Conservation (phyloP, 805 yeast species). For the Myxozyma kluyveri region DNA sequence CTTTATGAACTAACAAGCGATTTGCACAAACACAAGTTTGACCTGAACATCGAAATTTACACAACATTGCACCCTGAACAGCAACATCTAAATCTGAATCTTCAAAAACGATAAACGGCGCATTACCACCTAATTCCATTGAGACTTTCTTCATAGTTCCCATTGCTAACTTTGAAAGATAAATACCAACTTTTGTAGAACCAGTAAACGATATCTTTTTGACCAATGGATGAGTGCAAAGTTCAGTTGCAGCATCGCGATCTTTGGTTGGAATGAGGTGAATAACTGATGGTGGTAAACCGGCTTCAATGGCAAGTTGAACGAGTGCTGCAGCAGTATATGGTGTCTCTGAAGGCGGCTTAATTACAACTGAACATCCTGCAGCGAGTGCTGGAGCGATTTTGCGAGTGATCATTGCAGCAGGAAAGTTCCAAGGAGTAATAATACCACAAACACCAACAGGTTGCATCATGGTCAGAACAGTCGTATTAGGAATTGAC, state of each 20-base stretch:
- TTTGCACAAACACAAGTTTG: constrained; percentile 62
- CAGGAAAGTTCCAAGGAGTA: constrained; percentile 85
- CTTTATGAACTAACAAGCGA: constrained; percentile 44
- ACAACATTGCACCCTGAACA: constrained; percentile 59
- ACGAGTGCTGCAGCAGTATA: constrained; percentile 68
- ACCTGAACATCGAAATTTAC: constrained; percentile 74
- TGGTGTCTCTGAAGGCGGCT: constrained; percentile 78
- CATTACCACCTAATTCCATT: constrained; percentile 78
- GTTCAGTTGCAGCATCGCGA: constrained; percentile 48
- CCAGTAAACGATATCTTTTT: constrained; percentile 76
- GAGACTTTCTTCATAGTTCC: constrained; percentile 67
- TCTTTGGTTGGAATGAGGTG: constrained; percentile 53
- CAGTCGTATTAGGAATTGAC: constrained; percentile 40
- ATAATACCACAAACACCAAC: constrained; percentile 76
- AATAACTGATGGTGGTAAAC: constrained; percentile 66
- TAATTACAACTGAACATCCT: constrained; percentile 73
- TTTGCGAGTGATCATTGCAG: constrained; percentile 46
- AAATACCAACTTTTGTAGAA: constrained; percentile 68
- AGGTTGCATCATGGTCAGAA: constrained; percentile 65
- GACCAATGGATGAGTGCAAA: constrained; percentile 55
- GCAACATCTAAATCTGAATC: constrained; percentile 70
- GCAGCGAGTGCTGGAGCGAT: constrained; percentile 72
- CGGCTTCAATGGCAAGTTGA: constrained; percentile 60
- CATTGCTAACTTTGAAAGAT: constrained; percentile 58
- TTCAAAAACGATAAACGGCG: constrained; percentile 74